These are phyloP conservation scores for Polytrichum formosum DNA, from an alignment of 225 moss, liverwort and hornwort species.

Conservation along the genomic window DNA sequence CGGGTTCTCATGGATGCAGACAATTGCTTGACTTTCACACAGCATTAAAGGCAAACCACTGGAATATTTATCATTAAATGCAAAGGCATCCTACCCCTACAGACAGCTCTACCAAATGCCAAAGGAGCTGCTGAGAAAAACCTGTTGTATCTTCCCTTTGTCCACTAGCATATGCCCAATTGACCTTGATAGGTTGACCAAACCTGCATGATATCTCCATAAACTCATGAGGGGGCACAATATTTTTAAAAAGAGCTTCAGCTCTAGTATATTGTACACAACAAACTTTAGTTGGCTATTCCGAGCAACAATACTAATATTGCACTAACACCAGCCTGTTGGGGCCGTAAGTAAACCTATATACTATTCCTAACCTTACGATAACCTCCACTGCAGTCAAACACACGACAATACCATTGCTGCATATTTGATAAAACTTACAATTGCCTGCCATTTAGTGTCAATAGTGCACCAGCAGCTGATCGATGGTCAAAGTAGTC, in stretches of 20 bases:
- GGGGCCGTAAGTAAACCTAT: too few relatives aligned
- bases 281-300: too few relatives aligned
- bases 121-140: constrained; percentile 6
- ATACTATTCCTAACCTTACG: too few relatives aligned
- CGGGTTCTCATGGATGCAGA: background rate
- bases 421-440: constrained; percentile 19
- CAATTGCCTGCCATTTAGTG: constrained; percentile 63
- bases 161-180: constrained; percentile 76
- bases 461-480: constrained; percentile 59
- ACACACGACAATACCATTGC: background rate
- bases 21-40: background rate
- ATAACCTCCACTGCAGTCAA: too few relatives aligned
- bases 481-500: constrained; percentile 68
- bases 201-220: constrained; percentile 26
- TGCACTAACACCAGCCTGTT: too few relatives aligned
- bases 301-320: too few relatives aligned
- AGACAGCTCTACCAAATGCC: background rate
- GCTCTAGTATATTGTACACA: too few relatives aligned
- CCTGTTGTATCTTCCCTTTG: constrained; percentile 79
- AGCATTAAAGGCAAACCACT: too few relatives aligned
- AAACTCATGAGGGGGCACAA: too few relatives aligned
- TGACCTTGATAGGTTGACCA: constrained; percentile 74
- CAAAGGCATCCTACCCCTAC: background rate
- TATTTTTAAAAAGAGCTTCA: too few relatives aligned
- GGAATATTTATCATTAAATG: too few relatives aligned